Conservation (phyloP, 441 rosid genomes). For the Daphne laureola region DNA sequence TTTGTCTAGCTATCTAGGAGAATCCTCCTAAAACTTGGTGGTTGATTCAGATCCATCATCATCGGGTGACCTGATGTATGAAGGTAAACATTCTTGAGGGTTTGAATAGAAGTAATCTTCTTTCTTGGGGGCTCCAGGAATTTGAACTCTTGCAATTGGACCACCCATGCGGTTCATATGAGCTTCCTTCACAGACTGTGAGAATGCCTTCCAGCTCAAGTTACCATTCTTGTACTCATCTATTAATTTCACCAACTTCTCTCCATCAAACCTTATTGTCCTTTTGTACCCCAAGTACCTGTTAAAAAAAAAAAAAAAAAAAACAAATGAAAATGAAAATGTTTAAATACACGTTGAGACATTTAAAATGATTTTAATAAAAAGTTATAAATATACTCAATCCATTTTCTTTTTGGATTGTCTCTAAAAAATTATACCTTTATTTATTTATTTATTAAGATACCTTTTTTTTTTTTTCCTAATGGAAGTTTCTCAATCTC, state of each 20-base stretch:
- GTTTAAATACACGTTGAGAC: no score
- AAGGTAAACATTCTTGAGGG: constrained; percentile 59
- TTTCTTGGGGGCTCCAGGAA: constrained; percentile 54
- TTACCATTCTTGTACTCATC: constrained; percentile 44
- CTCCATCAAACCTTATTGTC: constrained; percentile 44
- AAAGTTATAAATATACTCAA: no score
- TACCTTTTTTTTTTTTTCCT: no score
- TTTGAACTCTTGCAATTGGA: constrained; percentile 36
- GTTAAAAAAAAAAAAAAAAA: constrained; percentile 3
- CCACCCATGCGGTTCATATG: constrained; percentile 53
- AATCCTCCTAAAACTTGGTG: no score
- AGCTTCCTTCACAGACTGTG: constrained; percentile 37
- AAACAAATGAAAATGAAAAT: no score
- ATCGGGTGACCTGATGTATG: constrained; percentile 18
- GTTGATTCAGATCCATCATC: no score
- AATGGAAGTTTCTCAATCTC: no score
- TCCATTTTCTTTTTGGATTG: no score
- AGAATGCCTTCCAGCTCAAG: constrained; percentile 50
- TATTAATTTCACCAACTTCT: constrained; percentile 38
- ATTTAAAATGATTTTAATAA: no score
- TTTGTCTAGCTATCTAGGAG: no score
- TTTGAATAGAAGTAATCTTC: constrained; percentile 69
- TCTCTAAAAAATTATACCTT: no score
- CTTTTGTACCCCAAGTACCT: constrained; percentile 68
- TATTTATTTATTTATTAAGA: no score